Base-by-base conservation (phyloP, 2,329 filamentous ascomycete species). In the Ambrosiella xylebori region DNA sequence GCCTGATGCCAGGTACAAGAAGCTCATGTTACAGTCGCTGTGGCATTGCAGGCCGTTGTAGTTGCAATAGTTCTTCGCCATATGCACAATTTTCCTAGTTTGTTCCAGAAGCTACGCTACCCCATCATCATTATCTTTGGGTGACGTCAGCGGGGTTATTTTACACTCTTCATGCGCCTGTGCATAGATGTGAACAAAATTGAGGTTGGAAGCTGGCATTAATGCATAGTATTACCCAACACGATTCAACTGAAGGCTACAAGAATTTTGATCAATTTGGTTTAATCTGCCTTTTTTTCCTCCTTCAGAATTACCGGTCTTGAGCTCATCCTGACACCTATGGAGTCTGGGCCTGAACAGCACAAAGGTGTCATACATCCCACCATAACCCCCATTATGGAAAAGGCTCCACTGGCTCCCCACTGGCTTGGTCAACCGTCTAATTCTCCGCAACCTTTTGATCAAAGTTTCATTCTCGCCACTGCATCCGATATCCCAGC, bases 101-200 rank as follows among this genome's bases (percentile, higher is more conserved):
- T 15, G 40, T 55, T 55, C 53, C 15, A 17, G 53, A 55, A 41
- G 27, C 15, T 36, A 51, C 47, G n/a, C 8, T 51, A 8, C 15
- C n/a, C 53, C 56, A 57, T 57, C 56, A 57, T 57, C 37, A 57
- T 57, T 54, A 57, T 57, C 27, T 17, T 39, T 37, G 41, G 19
- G 39, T 57, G 56, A 57, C 56, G 49, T 57, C 56, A 57, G 47
- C 38, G 49, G 38, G 19, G 37, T 35, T 40, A 12, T 13, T 36
- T 17, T 38, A 54, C 36, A 13, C 9, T 39, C 12, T 35, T 39
- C 15, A 19, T 41, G 17, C n/a, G 45, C 1, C 19, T 44, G 38
- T 37, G 53, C 53, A 38, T 55, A 35, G 53, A 39, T 19, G 37
- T 15, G 39, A 17, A 13, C 38, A 55, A 40, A 15, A 39, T 35